Conservation (phyloP, 352 stramenopile species). For the Globisporangium nunn region DNA sequence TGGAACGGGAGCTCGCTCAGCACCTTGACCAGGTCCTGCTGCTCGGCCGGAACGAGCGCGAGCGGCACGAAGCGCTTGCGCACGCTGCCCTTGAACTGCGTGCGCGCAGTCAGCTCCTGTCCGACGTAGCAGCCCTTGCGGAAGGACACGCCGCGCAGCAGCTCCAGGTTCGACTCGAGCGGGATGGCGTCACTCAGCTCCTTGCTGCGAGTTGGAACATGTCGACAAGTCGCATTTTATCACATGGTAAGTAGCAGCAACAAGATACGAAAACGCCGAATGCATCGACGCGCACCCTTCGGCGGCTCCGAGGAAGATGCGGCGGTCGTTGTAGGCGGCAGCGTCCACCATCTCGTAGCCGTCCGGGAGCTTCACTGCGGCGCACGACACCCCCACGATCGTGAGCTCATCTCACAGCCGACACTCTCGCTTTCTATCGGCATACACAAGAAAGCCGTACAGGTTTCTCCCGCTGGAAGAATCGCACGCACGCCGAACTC, state of each 20-base stretch:
- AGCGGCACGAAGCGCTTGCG: constrained; percentile 75
- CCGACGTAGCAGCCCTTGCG: constrained; percentile 94
- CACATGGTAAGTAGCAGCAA: background rate
- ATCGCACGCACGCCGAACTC: constrained; percentile 63
- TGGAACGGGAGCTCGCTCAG: constrained; percentile 54
- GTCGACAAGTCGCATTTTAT: too few relatives aligned
- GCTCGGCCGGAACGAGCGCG: constrained; percentile 47
- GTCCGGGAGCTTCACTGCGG: constrained; percentile 45
- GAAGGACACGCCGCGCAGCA: constrained; percentile 88
- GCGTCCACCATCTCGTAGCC: constrained; percentile 38
- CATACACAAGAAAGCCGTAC: background rate
- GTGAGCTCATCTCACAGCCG: background rate
- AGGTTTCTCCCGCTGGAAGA: constrained; percentile 29
- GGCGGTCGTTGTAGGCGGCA: constrained; percentile 46
- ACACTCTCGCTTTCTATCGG: background rate
- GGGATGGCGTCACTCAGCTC: constrained; percentile 85
- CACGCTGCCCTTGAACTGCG: constrained; percentile 89
- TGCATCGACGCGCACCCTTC: constrained; percentile 45
- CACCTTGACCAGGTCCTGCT: constrained; percentile 40
- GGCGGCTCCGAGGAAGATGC: constrained; percentile 57
- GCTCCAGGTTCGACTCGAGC: constrained; percentile 90
- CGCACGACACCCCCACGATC: background rate
- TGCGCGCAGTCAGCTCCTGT: constrained; percentile 92
- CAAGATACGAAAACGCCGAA: background rate
- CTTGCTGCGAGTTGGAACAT: constrained; percentile 21